phyloP scores from a whole-genome alignment of 2,329 filamentous ascomycete species.

The Neurospora sp. region DNA sequence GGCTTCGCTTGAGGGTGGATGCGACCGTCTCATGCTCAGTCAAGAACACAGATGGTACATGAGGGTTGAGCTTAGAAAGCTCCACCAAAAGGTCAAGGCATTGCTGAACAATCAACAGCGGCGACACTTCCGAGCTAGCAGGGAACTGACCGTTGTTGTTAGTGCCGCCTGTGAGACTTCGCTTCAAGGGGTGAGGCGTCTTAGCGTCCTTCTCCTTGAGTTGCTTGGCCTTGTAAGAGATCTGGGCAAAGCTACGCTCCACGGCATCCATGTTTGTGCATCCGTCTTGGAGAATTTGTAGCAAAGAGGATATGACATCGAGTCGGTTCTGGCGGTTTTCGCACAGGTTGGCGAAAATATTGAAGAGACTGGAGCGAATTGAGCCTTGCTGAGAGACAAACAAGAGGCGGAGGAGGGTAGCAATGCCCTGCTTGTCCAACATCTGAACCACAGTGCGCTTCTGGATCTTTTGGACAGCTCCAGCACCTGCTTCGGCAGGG shows the following conservation, averaged over 20 bases:
- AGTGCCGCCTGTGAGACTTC: slow-evolving; percentile 45
- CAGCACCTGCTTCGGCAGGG: slow-evolving; percentile 19
- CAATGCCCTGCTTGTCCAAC: slow-evolving; percentile 90
- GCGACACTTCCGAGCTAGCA: slow-evolving; percentile 79
- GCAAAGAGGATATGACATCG: slow-evolving; percentile 83
- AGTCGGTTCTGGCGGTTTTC: slow-evolving; percentile 93
- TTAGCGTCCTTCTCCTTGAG: slow-evolving; percentile 59
- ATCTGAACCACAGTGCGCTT: slow-evolving; percentile 85
- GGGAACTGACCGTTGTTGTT: slow-evolving; percentile 34
- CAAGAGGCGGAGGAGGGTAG: slow-evolving; percentile 95
- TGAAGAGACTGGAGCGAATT: slow-evolving; percentile 72
- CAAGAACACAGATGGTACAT: slow-evolving; percentile 84
- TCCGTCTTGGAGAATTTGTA: slow-evolving; percentile 91
- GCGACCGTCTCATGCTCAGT: slow-evolving; percentile 78
- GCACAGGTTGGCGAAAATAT: slow-evolving; percentile 82
- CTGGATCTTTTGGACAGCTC: slow-evolving; percentile 51
- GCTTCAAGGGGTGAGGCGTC: slow-evolving; percentile 72
- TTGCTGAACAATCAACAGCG: slow-evolving; percentile 90
- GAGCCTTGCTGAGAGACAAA: slow-evolving; percentile 90
- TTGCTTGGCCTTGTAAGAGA: slow-evolving; percentile 85
- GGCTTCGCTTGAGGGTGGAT: slow-evolving; percentile 63
- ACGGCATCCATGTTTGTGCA: slow-evolving; percentile 88
- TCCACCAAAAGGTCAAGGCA: slow-evolving; percentile 79
- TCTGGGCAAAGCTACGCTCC: slow-evolving; percentile 86
- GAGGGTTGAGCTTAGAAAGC: slow-evolving; percentile 72